phyloP scores from a whole-genome alignment of 768 basidiomycete genomes.

The Lactarius hatsudake region DNA sequence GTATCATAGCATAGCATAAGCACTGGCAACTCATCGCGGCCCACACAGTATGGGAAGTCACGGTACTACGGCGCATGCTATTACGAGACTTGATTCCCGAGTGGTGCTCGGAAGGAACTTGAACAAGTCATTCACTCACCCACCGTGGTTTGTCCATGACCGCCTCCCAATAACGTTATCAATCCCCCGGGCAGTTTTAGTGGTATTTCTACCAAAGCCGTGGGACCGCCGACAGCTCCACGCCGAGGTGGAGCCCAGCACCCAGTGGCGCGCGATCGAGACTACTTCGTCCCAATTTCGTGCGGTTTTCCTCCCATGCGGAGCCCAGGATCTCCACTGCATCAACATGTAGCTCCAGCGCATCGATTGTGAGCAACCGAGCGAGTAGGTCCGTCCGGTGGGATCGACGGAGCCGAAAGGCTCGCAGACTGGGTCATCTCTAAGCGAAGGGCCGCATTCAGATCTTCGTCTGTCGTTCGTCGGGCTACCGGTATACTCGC shows the following conservation, averaged over 20 bases:
- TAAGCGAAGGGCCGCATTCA: neutral
- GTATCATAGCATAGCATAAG: neutral
- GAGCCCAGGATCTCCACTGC: neutral
- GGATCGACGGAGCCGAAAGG: neutral
- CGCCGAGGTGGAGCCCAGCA: neutral
- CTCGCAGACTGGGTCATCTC: neutral
- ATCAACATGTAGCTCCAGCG: neutral
- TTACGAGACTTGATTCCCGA: neutral
- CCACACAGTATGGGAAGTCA: neutral
- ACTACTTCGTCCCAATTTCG: neutral
- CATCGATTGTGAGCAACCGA: neutral
- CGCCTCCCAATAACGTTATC: neutral
- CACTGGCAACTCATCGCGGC: neutral
- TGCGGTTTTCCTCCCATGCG: neutral
- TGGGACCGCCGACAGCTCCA: neutral
- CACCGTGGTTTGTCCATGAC: no score
- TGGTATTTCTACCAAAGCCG: no score
- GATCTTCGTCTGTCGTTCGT: neutral
- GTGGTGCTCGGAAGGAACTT: neutral
- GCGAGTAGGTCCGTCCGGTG: neutral
- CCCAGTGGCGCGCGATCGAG: neutral
- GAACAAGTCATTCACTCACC: no score
- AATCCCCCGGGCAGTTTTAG: neutral
- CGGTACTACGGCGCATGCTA: neutral
- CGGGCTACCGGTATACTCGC: neutral